Evolutionary conservation across 192 early-diverging fungal genomes (phyloP), one percentile per base, ranked within the genome.

Genomic region (Podochytrium sp.): DNA sequence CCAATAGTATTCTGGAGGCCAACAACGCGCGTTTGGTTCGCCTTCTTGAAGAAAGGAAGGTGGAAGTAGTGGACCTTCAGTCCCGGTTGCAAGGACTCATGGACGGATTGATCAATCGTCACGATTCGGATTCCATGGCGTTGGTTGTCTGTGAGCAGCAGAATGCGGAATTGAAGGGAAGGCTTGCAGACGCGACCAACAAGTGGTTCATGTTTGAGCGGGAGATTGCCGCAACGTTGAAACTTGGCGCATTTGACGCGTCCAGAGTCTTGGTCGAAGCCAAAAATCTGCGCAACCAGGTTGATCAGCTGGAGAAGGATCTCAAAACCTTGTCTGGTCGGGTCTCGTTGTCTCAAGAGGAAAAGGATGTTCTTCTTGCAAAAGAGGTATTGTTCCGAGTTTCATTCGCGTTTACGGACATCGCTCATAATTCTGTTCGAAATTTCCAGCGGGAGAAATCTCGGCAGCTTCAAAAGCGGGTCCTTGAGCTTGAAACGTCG

Each of bases 371-470:
- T 55, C 52, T 55, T 55, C 16, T 23, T 7, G 7, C 10, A 7
- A 55, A 55, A 55, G 52, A 55, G 52, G 52, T 23, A 6, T 23
- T 20, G 7, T 23, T 23, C 30, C 23, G 30, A 55, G 7, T 7
- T 7, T 6, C 5, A 25, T 23, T 7, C 7, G 7, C 16, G 10
- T 10, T 7, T 55, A 23, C 52, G 10, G 10, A 47, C 43, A 16
- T 47, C 12, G 10, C n/a, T 0, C 10, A 47, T 47, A 47, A 47
- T 57, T 57, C 25, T 57, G 7, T 25, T 57, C 12, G 16, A 57
- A 57, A 57, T 7, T 57, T 57, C 7, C 55, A 57, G 55, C 29
- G 55, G 6, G 55, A 27, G 25, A 57, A 57, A 57, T 57, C 55
- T 7, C 16, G 12, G 7, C 55, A 27, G 7, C 27, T 57, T 7